Base-by-base conservation (phyloP, 805 yeast species). In the Candida oleophila region DNA sequence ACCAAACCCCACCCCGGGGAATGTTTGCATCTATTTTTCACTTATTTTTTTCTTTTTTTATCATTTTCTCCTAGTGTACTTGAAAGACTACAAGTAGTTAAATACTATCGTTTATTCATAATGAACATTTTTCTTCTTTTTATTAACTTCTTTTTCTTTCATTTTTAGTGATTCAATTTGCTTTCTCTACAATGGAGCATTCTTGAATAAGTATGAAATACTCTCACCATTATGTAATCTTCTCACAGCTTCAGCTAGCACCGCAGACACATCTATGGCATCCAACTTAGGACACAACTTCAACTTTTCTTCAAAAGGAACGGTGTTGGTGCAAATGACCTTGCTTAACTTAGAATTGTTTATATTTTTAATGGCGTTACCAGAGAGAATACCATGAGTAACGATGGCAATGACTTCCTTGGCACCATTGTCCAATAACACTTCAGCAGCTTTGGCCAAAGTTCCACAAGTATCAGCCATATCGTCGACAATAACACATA, bases 401-500 rank as follows among this genome's bases (percentile, higher is more conserved):
- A 87, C 90, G 52, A 87, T 84, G 28, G 94, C 92, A 56, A 87
- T 80, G 35, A 87, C 94, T 47, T 82, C 75, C 57, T 80, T 73
- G 40, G 92, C 94, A 30, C 78, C 77, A 56, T 86, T 82, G 22
- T 80, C 83, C 49, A 87, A 61, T 46, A 87, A 70, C 12, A 84
- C 80, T 52, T 87, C 92, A 19, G 90, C 88, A 34, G 94, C 94
- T 66, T 87, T 87, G 45, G 85, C 87, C 52, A 87, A 69, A 16
- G 95, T 87, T 51, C 94, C 95, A 69, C 95, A 87, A 18, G 95
- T 87, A 63, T 87, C 95, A 40, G 94, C 94, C 90, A 87, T 87
- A 65, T 87, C 95, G 68, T 87, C 95, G 39, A 87, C 88, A 55
- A 87, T 80, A 46, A 87, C 73, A 70, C 94, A 87, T 42, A 82